Evolutionary conservation across 495 filamentous ascomycete species (phyloP), one percentile per base, ranked within the genome.

Genomic region (Tuber magnatum): DNA sequence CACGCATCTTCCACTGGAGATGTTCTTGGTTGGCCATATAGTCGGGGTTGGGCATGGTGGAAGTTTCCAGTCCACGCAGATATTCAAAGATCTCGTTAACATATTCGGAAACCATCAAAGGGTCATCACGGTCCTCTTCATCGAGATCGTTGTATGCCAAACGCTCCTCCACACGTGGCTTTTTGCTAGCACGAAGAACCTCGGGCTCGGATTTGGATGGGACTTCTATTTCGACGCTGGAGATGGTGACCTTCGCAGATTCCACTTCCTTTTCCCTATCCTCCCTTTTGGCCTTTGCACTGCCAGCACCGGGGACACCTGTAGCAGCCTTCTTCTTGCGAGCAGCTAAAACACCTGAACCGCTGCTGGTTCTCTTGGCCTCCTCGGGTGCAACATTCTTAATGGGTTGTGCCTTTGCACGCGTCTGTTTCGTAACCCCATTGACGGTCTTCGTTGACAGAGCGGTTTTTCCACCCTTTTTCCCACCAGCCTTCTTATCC

Each of bases 11-110:
- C 95, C 95, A 99, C 84, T 97, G 94, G 3, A 99, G 87, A 77
- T 97, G 93, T 39, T 91, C 90, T 82, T 99, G 95, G 82, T 94
- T 91, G 8, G 92, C 88, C 87, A 99, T 99, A 85, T 99, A 99
- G 71, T 94, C 85, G 14, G 94, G 90, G 84, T 98, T 98, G 65
- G 96, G 93, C 80, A 93, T 86, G 3, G 94, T 94, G 16, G 88
- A 86, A 81, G 90, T 85, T 84, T 99, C 95, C 16, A 99, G 88
- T 74, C 95, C 90, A 78, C 89, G 90, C 78, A 98, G 88, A 83
- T 99, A 97, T 65, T 98, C 94, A 84, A 99, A 98, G 81, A 99
- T 98, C 84, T 99, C 95, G 56, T 90, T 90, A 46, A 97, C 95
- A 82, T 99, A 99, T 82, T 99, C 95, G 44, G 96, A 93, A 61